Base-by-base conservation (phyloP, 106 monocot genomes). In the Allium fistulosum region DNA sequence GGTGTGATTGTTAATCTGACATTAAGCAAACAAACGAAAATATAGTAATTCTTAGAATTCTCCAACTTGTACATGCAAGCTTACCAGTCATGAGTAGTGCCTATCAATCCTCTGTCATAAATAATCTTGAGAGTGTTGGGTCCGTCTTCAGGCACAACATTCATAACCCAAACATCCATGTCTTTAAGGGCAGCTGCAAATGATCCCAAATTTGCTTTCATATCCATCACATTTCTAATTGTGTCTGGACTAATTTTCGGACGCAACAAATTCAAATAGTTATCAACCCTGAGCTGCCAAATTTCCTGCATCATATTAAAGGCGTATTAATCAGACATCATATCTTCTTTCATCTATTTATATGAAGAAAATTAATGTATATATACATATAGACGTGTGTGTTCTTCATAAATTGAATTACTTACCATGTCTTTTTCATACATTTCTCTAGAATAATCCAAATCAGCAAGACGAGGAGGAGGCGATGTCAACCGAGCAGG, bases 161-260 rank as follows among this genome's bases (percentile, higher is more conserved):
- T 97, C 96, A 97, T 97, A 28, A 97, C 92, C 96, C 96, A 97
- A 58, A 86, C 88, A 71, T 83, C 82, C 62, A 82, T 82, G 27
- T 89, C 86, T 49, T 63, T 86, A n/a, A 96, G 82, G 27, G 92
- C 91, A 63, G 96, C 96, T 28, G 92, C 88, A 82, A 97, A 97
- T 37, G 92, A 92, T 55, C 92, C 92, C 69, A 97, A 65, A 67
- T 86, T 78, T 63, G 96, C 92, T 50, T 86, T 88, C 96, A 97
- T 92, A 71, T 97, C 96, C 96, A 97, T 97, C n/a, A 97, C 26
- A 46, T 97, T 97, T 66, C 96, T 81, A 26, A 97, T 18, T 27
- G 86, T 81, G 46, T 89, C 79, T 65, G 81, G 61, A 46, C 69
- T 69, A 47, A 92, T 82, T 62, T 92, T 88, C 17, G 86, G 26